Conservation (phyloP, 2,329 filamentous ascomycete species). For the Zelopaecilomyces penicillatus region DNA sequence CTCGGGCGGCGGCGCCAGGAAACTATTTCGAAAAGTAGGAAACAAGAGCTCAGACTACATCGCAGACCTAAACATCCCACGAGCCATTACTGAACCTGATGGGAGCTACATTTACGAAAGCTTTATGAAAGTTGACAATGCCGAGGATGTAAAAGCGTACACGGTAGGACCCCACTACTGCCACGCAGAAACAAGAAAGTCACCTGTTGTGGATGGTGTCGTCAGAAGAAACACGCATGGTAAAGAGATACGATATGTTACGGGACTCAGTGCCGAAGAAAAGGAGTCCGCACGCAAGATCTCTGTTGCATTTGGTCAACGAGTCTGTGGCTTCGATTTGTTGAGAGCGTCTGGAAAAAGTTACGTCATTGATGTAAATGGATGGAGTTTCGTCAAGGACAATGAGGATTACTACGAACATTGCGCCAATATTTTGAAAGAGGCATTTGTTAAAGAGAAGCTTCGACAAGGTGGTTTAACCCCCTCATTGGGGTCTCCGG, state of each 20-base stretch:
- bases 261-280: conserved; percentile 71
- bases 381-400: conserved; percentile 99
- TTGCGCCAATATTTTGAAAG: conserved; percentile 74
- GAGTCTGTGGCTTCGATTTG: conserved; percentile 93
- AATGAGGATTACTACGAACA: conserved; percentile 98
- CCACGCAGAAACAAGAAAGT: conserved; percentile 95
- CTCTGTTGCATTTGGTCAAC: conserved; percentile 82
- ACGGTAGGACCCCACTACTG: conserved; percentile 90
- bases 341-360: conserved; percentile 81
- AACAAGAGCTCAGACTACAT: conserved; percentile 98
- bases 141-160: conserved; percentile 97
- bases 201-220: conserved; percentile 90
- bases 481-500: conserved; percentile 43
- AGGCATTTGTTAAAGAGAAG: conserved; percentile 80
- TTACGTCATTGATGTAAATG: conserved; percentile 97
- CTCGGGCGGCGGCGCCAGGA: conserved; percentile 78
- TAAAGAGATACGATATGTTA: conserved; percentile 94
- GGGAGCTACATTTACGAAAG: conserved; percentile 95
- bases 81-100: conserved; percentile 70
- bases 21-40: conserved; percentile 92
- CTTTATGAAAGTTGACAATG: conserved; percentile 92
- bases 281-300: conserved; percentile 83
- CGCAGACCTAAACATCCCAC: conserved; percentile 63
- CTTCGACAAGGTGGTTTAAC: conserved; percentile 53
- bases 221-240: conserved; percentile 94